Percentiles rank a stretch among this genome's conserved stretches.
phyloP scores from a whole-genome alignment of 2,329 filamentous ascomycete species.

The Fusarium albosuccineum region DNA sequence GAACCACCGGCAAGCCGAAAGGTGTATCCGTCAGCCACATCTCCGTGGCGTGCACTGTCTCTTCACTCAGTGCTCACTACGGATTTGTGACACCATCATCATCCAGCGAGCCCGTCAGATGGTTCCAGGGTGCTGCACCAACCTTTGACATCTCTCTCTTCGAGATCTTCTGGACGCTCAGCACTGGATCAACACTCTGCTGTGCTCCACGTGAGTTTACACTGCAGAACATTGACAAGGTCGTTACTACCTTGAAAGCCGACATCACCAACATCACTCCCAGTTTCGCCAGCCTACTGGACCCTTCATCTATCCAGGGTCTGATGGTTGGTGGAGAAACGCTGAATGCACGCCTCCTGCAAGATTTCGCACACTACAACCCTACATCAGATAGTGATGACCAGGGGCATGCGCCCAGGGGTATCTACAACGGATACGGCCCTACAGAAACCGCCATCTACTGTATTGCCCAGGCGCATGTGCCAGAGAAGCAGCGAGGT shows the following conservation, averaged over 20 bases:
- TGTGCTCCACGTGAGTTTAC: slow-evolving; percentile 17
- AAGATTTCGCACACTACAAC: slow-evolving; percentile 11
- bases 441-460: slow-evolving; percentile 25
- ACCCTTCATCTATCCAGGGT: neutral
- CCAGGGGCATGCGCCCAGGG: neutral
- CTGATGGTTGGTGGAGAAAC: slow-evolving; percentile 35
- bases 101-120: slow-evolving; percentile 1
- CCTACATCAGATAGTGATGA: fast-evolving
- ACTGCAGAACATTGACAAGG: slow-evolving; percentile 23
- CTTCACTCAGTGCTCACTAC: slow-evolving; percentile 13
- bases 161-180: slow-evolving; percentile 26
- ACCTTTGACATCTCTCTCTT: slow-evolving; percentile 31
- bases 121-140: slow-evolving; percentile 28
- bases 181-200: slow-evolving; percentile 25
- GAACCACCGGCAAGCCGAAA: slow-evolving; percentile 25
- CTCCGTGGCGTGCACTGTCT: slow-evolving; percentile 18
- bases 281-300: slow-evolving; percentile 20
- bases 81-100: neutral
- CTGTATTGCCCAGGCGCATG: slow-evolving; percentile 21
- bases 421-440: slow-evolving; percentile 30
- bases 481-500: slow-evolving; percentile 8
- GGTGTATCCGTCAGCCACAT: slow-evolving; percentile 25
- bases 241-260: slow-evolving; percentile 1
- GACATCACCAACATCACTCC: slow-evolving; percentile 32
- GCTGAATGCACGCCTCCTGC: slow-evolving; percentile 16